Evolutionary conservation across 768 basidiomycete species (phyloP).

Genomic region (Favolaschia claudopus): DNA sequence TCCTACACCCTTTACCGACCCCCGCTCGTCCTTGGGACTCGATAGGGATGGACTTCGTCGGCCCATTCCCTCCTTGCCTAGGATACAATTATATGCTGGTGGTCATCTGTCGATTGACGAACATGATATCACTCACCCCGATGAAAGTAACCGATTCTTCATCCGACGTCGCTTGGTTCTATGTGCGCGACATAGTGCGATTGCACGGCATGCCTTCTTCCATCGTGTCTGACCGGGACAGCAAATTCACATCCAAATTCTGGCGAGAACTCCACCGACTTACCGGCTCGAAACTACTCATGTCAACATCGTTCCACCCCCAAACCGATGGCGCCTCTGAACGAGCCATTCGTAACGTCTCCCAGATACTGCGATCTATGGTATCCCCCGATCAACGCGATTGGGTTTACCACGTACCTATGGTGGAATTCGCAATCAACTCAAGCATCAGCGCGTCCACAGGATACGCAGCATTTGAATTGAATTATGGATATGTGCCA

Average conservation of each 20-base stretch:
- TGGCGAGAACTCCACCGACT: conserved; percentile 13
- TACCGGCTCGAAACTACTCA: conserved; percentile 36
- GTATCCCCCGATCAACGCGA: not conserved
- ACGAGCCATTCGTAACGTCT: not conserved
- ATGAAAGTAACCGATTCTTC: not conserved
- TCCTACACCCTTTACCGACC: not conserved
- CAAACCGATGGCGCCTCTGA: conserved; percentile 48
- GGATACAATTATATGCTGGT: not conserved
- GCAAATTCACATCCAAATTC: not conserved
- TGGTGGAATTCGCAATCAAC: conserved; percentile 41
- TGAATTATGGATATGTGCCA: conserved; percentile 36
- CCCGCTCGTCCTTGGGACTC: conserved; percentile 10
- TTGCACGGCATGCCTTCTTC: not conserved
- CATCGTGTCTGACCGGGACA: not conserved
- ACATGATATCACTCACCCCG: not conserved
- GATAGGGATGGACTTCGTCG: conserved; percentile 24
- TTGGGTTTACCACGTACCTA: not conserved
- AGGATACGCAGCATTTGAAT: conserved; percentile 40
- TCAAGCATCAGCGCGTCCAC: conserved; percentile 37
- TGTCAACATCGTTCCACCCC: conserved; percentile 47
- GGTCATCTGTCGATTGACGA: not conserved
- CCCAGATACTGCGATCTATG: not conserved
- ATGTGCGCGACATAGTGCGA: not conserved
- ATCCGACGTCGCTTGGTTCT: not conserved
- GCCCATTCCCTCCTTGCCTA: not conserved